Conservation (phyloP, 108 stramenopile genomes). For the Cylindrotheca closterium region DNA sequence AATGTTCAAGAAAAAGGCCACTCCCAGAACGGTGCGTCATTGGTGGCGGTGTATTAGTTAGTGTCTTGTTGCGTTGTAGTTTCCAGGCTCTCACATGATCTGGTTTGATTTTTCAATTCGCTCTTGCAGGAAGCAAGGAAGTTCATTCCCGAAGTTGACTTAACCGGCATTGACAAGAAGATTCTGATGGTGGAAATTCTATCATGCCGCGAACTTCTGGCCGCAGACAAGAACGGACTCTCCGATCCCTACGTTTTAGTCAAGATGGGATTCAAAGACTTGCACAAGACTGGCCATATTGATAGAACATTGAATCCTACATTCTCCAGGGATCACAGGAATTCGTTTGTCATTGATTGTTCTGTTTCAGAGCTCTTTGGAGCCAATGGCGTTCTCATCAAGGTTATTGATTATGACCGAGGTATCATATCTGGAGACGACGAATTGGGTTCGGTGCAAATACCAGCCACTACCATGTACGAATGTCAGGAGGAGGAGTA, state of each 20-base stretch:
- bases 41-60: too few species aligned
- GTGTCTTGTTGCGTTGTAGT: too few species aligned
- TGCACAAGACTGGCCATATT: conserved; percentile 48
- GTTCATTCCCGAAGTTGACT: background rate
- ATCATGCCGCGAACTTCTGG: conserved; percentile 17
- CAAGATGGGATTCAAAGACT: conserved; percentile 35
- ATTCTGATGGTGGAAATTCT: conserved; percentile 25
- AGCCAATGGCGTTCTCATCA: background rate
- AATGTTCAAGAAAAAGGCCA: too few species aligned
- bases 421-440: background rate
- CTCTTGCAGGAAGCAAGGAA: background rate
- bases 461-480: background rate
- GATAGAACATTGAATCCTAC: conserved; percentile 47
- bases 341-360: background rate
- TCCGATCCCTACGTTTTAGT: conserved; percentile 58
- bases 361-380: background rate
- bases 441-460: background rate
- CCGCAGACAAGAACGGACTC: conserved; percentile 17
- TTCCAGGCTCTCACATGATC: too few species aligned
- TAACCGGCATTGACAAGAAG: background rate
- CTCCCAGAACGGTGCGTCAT: too few species aligned
- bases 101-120: too few species aligned
- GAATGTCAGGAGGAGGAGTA: background rate
- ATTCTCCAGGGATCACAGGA: background rate
- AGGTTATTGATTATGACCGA: background rate